Evolutionary conservation across 805 yeast genomes (phyloP).

Genomic region (Yamadazyma laniorum): DNA sequence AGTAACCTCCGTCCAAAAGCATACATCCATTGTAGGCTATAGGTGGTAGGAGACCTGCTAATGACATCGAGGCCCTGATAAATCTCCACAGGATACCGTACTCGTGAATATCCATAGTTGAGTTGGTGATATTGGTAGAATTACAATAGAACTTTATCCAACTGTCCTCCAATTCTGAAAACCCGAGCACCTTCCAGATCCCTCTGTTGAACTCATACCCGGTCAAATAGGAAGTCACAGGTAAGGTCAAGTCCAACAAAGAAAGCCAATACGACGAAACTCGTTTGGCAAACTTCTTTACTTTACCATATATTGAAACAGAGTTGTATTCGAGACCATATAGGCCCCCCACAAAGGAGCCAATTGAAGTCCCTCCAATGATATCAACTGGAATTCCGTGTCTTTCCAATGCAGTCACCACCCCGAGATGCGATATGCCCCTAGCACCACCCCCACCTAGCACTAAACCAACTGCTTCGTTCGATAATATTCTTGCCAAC

Average conservation of each 20-base stretch:
- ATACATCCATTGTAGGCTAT: slow-evolving; percentile 85
- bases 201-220: slow-evolving; percentile 98
- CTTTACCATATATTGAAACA: slow-evolving; percentile 86
- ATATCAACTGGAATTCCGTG: slow-evolving; percentile 91
- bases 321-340: slow-evolving; percentile 90
- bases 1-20: slow-evolving; percentile 94
- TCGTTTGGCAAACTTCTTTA: slow-evolving; percentile 81
- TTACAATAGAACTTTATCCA: slow-evolving; percentile 89
- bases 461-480: slow-evolving; percentile 91
- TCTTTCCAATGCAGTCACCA: slow-evolving; percentile 85
- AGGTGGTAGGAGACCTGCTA: slow-evolving; percentile 91
- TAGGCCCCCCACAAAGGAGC: slow-evolving; percentile 92
- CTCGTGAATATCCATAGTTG: slow-evolving; percentile 91
- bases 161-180: slow-evolving; percentile 88
- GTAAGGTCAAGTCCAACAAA: slow-evolving; percentile 81
- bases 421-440: slow-evolving; percentile 90
- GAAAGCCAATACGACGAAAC: slow-evolving; percentile 85
- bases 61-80: slow-evolving; percentile 92
- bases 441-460: slow-evolving; percentile 98
- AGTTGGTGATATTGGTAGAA: slow-evolving; percentile 92
- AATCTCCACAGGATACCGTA: slow-evolving; percentile 95
- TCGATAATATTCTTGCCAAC: slow-evolving; percentile 83
- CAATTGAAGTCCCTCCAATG: slow-evolving; percentile 95
- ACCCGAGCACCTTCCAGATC: slow-evolving; percentile 95
- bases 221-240: slow-evolving; percentile 90